A percentile compares a stretch with the other conserved stretches of the same genome.
phyloP scores from a whole-genome alignment of 306 rosid species.

The Pterocarpus macrocarpus region DNA sequence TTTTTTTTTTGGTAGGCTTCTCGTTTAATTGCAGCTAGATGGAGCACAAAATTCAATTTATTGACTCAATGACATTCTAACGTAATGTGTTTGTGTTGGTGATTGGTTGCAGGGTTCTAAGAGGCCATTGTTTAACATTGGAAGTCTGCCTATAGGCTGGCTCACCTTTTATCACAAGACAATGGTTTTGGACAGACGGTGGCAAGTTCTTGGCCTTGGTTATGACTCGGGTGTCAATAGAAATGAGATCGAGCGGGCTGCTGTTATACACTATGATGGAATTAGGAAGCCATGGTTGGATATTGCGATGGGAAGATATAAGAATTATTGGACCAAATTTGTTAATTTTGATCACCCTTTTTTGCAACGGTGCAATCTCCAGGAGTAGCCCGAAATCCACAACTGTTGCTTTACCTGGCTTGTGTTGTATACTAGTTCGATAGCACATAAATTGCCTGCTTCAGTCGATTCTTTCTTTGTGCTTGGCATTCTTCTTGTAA shows the following conservation, averaged over 20 bases:
- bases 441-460: constrained; percentile 49
- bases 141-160: constrained; percentile 95
- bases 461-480: constrained; percentile 60
- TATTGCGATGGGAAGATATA: constrained; percentile 74
- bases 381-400: constrained; percentile 57
- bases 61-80: constrained; percentile 31
- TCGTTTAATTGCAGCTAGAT: constrained; percentile 24
- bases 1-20: background rate
- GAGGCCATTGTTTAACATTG: constrained; percentile 75
- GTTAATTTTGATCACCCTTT: constrained; percentile 67
- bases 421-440: constrained; percentile 32
- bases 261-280: constrained; percentile 92
- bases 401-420: constrained; percentile 15
- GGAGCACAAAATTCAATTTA: constrained; percentile 18
- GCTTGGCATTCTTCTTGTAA: constrained; percentile 69
- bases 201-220: constrained; percentile 94
- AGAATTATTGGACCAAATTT: constrained; percentile 75
- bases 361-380: constrained; percentile 91
- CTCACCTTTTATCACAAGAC: constrained; percentile 81
- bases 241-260: constrained; percentile 70
- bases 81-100: constrained; percentile 34
- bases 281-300: constrained; percentile 97
- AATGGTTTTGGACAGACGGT: constrained; percentile 70
- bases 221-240: constrained; percentile 56
- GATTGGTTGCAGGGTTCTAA: constrained; percentile 68